These are phyloP conservation scores for Babesia bigemina DNA, from an alignment of 169 alveolate species.

Conservation along the genomic window DNA sequence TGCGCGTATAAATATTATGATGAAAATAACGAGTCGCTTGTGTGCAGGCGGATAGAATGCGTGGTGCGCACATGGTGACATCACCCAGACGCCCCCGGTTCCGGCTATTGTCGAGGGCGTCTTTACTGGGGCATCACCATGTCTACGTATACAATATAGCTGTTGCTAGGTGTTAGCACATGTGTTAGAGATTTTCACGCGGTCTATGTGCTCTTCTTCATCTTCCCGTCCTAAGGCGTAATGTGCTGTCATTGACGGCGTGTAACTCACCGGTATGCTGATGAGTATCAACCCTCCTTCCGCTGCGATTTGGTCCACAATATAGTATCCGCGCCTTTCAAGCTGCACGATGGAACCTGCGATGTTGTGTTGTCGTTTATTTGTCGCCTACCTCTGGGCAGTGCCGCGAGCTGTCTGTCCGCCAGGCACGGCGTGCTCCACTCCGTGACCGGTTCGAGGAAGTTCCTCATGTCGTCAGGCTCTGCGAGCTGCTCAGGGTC, in stretches of 20 bases:
- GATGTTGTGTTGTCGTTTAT: not conserved
- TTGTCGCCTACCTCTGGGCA: constrained; percentile 47
- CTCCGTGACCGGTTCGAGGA: constrained; percentile 70
- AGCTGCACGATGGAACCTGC: constrained; percentile 90
- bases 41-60: too few species aligned
- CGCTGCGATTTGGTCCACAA: constrained; percentile 83
- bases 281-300: constrained; percentile 76
- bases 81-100: too few species aligned
- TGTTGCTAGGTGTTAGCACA: too few species aligned
- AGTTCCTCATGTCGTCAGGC: constrained; percentile 62
- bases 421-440: constrained; percentile 83
- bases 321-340: constrained; percentile 97
- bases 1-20: too few species aligned
- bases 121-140: too few species aligned
- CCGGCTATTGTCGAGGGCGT: too few species aligned
- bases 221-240: constrained; percentile 56
- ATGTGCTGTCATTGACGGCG: not conserved
- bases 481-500: constrained; percentile 85
- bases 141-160: too few species aligned
- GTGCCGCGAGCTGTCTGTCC: constrained; percentile 77
- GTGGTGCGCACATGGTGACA: too few species aligned
- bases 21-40: too few species aligned
- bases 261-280: constrained; percentile 92
- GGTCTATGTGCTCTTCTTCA: constrained; percentile 23
- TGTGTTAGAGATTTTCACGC: too few species aligned